A percentile compares a stretch with the other conserved stretches of the same genome.
Conservation (phyloP, 2,329 filamentous ascomycete species). For the Beauveria rudraprayagi region DNA sequence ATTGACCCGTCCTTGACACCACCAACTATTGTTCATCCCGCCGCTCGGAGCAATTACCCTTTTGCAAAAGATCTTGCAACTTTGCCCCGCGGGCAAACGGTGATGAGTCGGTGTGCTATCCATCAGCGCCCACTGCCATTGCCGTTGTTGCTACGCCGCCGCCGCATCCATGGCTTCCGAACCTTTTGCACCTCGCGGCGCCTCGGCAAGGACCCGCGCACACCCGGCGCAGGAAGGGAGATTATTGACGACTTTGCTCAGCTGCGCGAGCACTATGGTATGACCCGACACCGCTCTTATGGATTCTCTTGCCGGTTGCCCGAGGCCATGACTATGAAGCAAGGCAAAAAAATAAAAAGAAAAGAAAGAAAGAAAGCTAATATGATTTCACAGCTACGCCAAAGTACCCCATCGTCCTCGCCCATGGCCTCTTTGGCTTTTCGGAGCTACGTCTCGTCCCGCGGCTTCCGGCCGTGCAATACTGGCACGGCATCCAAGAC, state of each 20-base stretch:
- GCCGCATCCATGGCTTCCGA: background rate
- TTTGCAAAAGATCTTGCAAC: background rate
- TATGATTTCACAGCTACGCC: slow-evolving; percentile 37
- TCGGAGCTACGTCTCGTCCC: slow-evolving; percentile 45
- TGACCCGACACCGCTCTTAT: background rate
- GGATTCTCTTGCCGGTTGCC: too few relatives aligned
- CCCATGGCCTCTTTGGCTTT: slow-evolving; percentile 58
- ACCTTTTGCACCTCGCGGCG: background rate
- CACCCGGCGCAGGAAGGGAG: slow-evolving; percentile 31
- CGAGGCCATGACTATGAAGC: background rate
- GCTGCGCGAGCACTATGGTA: slow-evolving; percentile 38
- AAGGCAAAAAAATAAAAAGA: background rate
- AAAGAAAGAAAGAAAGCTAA: background rate
- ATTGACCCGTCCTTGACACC: background rate
- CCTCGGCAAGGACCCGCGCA: slow-evolving; percentile 28
- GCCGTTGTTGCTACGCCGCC: background rate
- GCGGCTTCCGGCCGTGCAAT: slow-evolving; percentile 48
- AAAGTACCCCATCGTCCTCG: slow-evolving; percentile 54
- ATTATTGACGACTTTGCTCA: slow-evolving; percentile 40
- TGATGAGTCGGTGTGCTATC: background rate
- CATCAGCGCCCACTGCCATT: background rate
- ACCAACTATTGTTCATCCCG: background rate
- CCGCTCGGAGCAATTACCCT: too few relatives aligned
- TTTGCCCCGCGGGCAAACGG: background rate
- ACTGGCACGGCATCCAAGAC: slow-evolving; percentile 58